Percentiles rank a stretch among this genome's conserved stretches.
Conservation (phyloP, 2,329 filamentous ascomycete species). For the Trichoderma koningiopsis region DNA sequence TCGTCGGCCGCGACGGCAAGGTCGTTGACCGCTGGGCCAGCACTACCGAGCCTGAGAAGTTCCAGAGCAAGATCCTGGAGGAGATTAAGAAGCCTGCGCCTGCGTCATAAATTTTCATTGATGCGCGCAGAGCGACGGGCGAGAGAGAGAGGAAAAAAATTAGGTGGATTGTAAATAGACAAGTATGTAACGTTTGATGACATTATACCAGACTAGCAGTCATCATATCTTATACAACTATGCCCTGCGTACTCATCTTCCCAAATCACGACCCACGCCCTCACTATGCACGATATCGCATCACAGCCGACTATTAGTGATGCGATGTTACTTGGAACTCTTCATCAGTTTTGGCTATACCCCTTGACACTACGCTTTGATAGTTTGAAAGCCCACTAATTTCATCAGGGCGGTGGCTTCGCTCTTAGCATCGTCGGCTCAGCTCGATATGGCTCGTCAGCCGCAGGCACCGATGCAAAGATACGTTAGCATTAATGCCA, state of each 20-base stretch:
- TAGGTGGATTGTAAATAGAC: constrained; percentile 14
- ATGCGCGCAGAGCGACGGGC: background rate
- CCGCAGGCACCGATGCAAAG: background rate
- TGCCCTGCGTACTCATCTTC: background rate
- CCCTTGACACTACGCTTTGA: background rate
- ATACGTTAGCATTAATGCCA: background rate
- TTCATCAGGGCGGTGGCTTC: background rate
- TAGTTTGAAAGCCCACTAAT: background rate
- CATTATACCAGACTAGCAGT: background rate
- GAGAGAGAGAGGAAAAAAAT: background rate
- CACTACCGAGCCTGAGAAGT: constrained; percentile 78
- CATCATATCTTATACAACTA: background rate
- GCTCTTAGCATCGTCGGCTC: background rate
- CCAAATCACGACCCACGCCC: too few relatives aligned
- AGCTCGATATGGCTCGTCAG: background rate
- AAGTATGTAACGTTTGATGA: background rate
- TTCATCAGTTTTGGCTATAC: background rate
- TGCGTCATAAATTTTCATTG: background rate
- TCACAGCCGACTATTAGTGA: background rate
- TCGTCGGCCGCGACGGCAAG: constrained; percentile 81
- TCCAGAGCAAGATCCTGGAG: constrained; percentile 75
- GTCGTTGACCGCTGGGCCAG: constrained; percentile 87
- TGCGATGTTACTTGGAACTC: background rate
- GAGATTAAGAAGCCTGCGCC: constrained; percentile 60
- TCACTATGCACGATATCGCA: background rate